These are phyloP conservation scores for Bromus sterilis DNA, from an alignment of 176 grass and related monocot genomes.

Conservation along the genomic window DNA sequence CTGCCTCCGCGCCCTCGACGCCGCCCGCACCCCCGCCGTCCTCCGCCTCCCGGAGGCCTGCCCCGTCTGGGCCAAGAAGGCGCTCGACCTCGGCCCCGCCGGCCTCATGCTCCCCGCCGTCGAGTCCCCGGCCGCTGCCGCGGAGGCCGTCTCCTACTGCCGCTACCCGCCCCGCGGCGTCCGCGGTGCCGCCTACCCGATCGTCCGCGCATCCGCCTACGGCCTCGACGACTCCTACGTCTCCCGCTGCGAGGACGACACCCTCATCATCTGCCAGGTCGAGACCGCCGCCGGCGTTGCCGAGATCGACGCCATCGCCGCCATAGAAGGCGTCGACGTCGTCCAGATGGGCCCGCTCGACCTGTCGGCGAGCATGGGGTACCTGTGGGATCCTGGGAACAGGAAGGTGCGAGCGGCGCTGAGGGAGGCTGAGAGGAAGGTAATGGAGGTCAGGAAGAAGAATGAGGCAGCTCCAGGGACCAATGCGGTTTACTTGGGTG, in stretches of 20 bases:
- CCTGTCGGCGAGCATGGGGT: slow-evolving; percentile 90
- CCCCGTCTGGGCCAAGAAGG: slow-evolving; percentile 86
- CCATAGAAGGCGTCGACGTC: slow-evolving; percentile 78
- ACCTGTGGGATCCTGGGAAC: slow-evolving; percentile 87
- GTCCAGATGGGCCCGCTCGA: slow-evolving; percentile 85
- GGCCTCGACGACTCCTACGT: slow-evolving; percentile 88
- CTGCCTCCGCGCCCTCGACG: slow-evolving; percentile 85
- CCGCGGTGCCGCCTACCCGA: slow-evolving; percentile 82
- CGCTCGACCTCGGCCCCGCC: slow-evolving; percentile 80
- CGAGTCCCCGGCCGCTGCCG: slow-evolving; percentile 44
- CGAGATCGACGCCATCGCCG: slow-evolving; percentile 75
- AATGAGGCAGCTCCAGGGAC: background rate
- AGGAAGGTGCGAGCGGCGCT: slow-evolving; percentile 65
- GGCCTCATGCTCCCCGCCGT: slow-evolving; percentile 78
- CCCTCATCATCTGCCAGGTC: slow-evolving; percentile 80
- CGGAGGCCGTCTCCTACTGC: slow-evolving; percentile 44
- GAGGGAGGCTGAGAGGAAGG: slow-evolving; percentile 70
- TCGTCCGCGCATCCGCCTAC: slow-evolving; percentile 78
- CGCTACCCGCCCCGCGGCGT: slow-evolving; percentile 78
- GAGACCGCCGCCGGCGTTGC: slow-evolving; percentile 47
- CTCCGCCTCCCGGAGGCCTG: slow-evolving; percentile 66
- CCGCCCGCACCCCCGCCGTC: slow-evolving; percentile 51
- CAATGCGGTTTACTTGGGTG: slow-evolving; percentile 53
- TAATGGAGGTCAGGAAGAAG: slow-evolving; percentile 45
- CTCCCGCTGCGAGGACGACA: slow-evolving; percentile 77